These are phyloP conservation scores for Trichoderma parareesei DNA, from an alignment of 495 filamentous ascomycete genomes.

Conservation along the genomic window DNA sequence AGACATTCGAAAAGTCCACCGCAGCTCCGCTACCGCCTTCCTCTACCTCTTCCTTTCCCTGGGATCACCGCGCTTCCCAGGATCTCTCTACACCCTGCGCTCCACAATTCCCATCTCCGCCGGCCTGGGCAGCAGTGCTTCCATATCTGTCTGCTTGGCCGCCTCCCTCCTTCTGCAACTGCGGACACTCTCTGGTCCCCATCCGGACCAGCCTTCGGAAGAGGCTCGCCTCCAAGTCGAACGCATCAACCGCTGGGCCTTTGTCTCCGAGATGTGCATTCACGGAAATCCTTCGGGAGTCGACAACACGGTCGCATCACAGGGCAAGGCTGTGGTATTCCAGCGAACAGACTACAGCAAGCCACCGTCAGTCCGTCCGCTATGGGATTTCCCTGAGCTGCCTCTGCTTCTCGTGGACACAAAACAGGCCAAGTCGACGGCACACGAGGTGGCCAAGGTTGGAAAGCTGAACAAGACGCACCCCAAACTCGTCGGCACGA, in stretches of 20 bases:
- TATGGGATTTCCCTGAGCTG: slow-evolving; percentile 81
- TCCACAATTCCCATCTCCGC: slow-evolving; percentile 91
- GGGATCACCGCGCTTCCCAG: slow-evolving; percentile 64
- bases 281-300: slow-evolving; percentile 95
- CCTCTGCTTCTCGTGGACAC: slow-evolving; percentile 88
- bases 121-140: slow-evolving; percentile 87
- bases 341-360: slow-evolving; percentile 68
- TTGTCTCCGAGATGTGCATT: slow-evolving; percentile 92
- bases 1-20: slow-evolving; percentile 68
- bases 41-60: slow-evolving; percentile 90
- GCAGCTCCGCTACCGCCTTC: slow-evolving; percentile 71
- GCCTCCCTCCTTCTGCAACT: slow-evolving; percentile 82
- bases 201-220: slow-evolving; percentile 72
- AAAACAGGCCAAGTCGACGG: slow-evolving; percentile 70
- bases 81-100: slow-evolving; percentile 81
- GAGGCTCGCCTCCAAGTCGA: slow-evolving; percentile 82
- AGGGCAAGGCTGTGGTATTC: slow-evolving; percentile 90
- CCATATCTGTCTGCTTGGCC: slow-evolving; percentile 83
- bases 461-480: slow-evolving; percentile 58
- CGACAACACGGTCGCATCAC: slow-evolving; percentile 92
- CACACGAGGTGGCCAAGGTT: slow-evolving; percentile 80
- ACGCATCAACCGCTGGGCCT: slow-evolving; percentile 94
- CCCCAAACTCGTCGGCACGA: slow-evolving; percentile 61
- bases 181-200: slow-evolving; percentile 76
- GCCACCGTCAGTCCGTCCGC: slow-evolving; percentile 65